phyloP scores from a whole-genome alignment of 768 basidiomycete species.

The Rubroboletus satanas region DNA sequence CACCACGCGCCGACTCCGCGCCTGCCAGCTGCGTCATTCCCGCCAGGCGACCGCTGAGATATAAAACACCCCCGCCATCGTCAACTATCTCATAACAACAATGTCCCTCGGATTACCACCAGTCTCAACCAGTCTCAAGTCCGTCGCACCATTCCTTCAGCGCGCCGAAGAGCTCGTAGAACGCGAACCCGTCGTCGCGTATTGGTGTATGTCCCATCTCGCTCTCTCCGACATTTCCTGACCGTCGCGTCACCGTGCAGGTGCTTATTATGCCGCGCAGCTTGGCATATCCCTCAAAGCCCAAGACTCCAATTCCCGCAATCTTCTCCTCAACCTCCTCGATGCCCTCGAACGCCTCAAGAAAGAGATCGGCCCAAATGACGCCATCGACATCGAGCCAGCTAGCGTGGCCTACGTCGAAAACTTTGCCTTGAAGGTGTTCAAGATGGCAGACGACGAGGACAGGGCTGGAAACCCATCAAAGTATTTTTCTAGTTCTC shows the following conservation, averaged over 20 bases:
- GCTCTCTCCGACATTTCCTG: neutral
- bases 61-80: neutral
- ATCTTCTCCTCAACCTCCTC: slow-evolving; percentile 70
- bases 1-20: slow-evolving; percentile 1
- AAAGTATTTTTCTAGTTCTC: slow-evolving; percentile 46
- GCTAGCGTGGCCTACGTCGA: slow-evolving; percentile 89
- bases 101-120: slow-evolving; percentile 55
- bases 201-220: slow-evolving; percentile 76
- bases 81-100: neutral
- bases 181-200: slow-evolving; percentile 84
- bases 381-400: slow-evolving; percentile 78
- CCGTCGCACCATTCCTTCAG: slow-evolving; percentile 77
- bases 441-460: slow-evolving; percentile 84
- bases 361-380: slow-evolving; percentile 62
- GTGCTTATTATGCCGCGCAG: slow-evolving; percentile 89
- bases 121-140: slow-evolving; percentile 56
- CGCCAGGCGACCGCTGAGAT: neutral
- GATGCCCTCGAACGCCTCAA: slow-evolving; percentile 80
- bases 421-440: slow-evolving; percentile 92
- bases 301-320: slow-evolving; percentile 59
- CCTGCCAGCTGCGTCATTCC: slow-evolving; percentile 1
- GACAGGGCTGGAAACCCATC: slow-evolving; percentile 76
- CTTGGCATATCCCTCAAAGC: slow-evolving; percentile 73
- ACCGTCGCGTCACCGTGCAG: slow-evolving; percentile 42
- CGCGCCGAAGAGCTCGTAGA: slow-evolving; percentile 82